Evolutionary conservation across 176 grass and related monocot genomes (phyloP).

Genomic region (Elymus sibiricus): DNA sequence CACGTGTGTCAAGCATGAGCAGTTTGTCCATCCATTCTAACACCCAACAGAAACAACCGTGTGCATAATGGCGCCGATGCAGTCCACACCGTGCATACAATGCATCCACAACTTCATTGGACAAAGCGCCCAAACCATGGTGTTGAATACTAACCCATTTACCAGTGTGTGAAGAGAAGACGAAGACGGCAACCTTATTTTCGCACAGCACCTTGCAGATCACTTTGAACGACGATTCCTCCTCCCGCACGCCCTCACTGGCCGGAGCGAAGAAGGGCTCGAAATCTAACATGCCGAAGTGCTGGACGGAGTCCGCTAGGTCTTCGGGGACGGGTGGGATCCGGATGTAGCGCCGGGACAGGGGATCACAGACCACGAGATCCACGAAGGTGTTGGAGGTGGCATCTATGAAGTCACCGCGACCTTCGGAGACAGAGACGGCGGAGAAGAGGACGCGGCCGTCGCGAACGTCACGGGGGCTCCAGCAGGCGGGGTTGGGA

Average conservation of each 20-base stretch:
- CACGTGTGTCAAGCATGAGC: constrained; percentile 15
- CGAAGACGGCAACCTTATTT: constrained; percentile 8
- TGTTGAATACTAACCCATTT: background rate
- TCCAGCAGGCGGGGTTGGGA: background rate
- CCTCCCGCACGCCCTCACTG: background rate
- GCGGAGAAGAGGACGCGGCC: constrained; percentile 30
- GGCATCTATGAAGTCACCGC: constrained; percentile 3
- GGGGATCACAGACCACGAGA: constrained; percentile 13
- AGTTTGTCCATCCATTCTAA: background rate
- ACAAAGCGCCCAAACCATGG: background rate
- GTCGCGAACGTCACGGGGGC: background rate
- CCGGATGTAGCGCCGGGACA: background rate
- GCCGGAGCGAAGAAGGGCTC: constrained; percentile 34
- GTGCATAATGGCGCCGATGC: background rate
- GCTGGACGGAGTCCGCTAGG: background rate
- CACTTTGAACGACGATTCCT: constrained; percentile 16
- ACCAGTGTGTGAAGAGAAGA: constrained; percentile 30
- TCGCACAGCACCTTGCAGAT: background rate
- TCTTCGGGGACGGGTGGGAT: constrained; percentile 19
- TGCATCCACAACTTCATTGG: background rate
- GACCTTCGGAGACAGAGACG: background rate
- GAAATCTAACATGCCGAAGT: background rate
- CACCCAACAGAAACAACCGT: constrained; percentile 30
- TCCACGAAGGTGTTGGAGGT: constrained; percentile 11
- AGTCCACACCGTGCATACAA: background rate